These are phyloP conservation scores for Diaporthe longicolla DNA, from an alignment of 2,329 filamentous ascomycete genomes.

Conservation along the genomic window DNA sequence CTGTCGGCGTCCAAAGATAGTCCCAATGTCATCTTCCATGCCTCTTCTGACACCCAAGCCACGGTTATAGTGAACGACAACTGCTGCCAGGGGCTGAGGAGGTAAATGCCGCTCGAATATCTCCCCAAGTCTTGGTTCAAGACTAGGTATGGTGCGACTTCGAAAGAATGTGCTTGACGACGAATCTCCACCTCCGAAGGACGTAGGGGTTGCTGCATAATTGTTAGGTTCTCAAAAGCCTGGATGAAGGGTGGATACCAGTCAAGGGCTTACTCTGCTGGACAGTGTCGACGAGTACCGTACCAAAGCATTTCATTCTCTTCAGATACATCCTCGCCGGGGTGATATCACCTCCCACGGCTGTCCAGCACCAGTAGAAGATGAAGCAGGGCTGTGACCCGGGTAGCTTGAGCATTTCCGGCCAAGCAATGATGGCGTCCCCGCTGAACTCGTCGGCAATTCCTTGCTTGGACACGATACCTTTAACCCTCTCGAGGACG, in stretches of 20 bases:
- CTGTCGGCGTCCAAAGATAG: neutral
- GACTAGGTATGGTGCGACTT: neutral
- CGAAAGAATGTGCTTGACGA: neutral
- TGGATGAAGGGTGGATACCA: neutral
- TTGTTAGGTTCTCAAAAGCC: neutral
- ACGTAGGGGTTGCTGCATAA: neutral
- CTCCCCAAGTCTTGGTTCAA: neutral
- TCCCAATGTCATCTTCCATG: neutral
- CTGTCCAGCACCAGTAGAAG: neutral
- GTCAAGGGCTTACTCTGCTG: neutral
- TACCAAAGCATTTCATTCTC: neutral
- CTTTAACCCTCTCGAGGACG: neutral
- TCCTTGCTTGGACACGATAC: neutral
- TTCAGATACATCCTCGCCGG: neutral
- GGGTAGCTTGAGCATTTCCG: neutral
- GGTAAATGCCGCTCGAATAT: neutral
- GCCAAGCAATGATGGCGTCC: neutral
- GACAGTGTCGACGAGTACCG: neutral
- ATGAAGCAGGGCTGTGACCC: neutral
- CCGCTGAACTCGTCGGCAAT: neutral
- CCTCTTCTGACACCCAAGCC: neutral
- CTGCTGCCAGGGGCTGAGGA: neutral
- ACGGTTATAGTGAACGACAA: neutral
- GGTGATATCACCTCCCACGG: neutral
- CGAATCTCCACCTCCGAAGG: neutral